Conservation (phyloP, 192 early-diverging fungal species). For the Coemansia sp. region DNA sequence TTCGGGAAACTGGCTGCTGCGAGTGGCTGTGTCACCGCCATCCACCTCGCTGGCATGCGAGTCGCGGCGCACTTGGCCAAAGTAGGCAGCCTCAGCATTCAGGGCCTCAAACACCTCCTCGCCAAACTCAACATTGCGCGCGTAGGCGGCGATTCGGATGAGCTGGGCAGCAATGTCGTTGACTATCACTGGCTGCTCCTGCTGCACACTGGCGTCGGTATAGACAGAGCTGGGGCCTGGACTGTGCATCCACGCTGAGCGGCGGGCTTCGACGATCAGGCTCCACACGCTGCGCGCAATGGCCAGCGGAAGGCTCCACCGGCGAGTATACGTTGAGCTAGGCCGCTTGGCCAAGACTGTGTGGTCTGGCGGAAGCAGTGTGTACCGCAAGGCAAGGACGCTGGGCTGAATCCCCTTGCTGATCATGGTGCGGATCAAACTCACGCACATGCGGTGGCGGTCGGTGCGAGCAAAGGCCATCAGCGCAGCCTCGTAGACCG, state of each 20-base stretch:
- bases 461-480: slow-evolving; percentile 39
- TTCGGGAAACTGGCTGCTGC: slow-evolving; percentile 21
- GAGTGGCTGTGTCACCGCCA: neutral
- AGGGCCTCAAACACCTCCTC: slow-evolving; percentile 44
- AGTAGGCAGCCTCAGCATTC: slow-evolving; percentile 23
- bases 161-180: slow-evolving; percentile 51
- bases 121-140: slow-evolving; percentile 45
- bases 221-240: neutral
- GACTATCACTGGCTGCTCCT: slow-evolving; percentile 41
- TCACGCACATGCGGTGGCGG: slow-evolving; percentile 34
- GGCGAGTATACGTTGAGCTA: slow-evolving; percentile 10
- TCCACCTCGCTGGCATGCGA: slow-evolving; percentile 5
- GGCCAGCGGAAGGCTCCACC: slow-evolving; percentile 42
- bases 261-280: slow-evolving; percentile 25
- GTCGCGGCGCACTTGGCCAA: slow-evolving; percentile 16
- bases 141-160: slow-evolving; percentile 43
- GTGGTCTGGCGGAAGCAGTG: slow-evolving; percentile 43
- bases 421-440: slow-evolving; percentile 32
- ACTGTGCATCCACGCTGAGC: slow-evolving; percentile 20
- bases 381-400: slow-evolving; percentile 37
- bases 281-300: slow-evolving; percentile 39
- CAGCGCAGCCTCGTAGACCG: slow-evolving; percentile 43
- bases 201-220: slow-evolving; percentile 1
- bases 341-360: neutral
- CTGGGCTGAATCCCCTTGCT: slow-evolving; percentile 28